Evolutionary conservation across 2,329 filamentous ascomycete genomes (phyloP).

Genomic region (Cercospora beticola): DNA sequence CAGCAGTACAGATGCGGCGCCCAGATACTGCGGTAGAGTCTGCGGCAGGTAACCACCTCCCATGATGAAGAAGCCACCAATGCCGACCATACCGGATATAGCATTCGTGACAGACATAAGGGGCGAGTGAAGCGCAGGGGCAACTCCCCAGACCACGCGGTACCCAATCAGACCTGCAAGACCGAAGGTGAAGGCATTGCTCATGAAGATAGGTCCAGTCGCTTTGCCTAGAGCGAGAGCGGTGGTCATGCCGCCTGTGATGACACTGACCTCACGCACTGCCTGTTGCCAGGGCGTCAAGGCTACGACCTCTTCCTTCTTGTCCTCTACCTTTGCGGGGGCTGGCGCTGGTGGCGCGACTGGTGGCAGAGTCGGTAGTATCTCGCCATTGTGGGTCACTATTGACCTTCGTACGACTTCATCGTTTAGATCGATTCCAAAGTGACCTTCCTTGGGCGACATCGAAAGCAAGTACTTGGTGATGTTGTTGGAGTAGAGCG

Average conservation of each 20-base stretch:
- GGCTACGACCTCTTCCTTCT: constrained; percentile 59
- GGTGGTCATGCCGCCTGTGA: constrained; percentile 76
- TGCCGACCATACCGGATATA: constrained; percentile 84
- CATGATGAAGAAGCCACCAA: constrained; percentile 85
- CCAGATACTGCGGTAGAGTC: constrained; percentile 75
- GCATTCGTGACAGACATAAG: constrained; percentile 93
- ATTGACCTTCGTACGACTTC: constrained; percentile 85
- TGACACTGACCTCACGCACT: constrained; percentile 68
- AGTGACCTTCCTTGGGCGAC: constrained; percentile 72
- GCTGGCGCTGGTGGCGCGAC: constrained; percentile 58
- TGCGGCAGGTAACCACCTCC: constrained; percentile 76
- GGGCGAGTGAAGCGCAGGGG: constrained; percentile 79
- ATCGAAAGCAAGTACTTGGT: constrained; percentile 85
- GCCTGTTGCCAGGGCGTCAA: constrained; percentile 81
- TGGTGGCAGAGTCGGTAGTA: constrained; percentile 73
- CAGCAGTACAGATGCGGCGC: constrained; percentile 75
- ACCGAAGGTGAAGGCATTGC: constrained; percentile 80
- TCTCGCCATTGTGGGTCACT: constrained; percentile 73
- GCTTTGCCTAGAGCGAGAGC: constrained; percentile 75
- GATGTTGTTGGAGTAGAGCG: constrained; percentile 90
- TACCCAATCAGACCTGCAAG: constrained; percentile 85
- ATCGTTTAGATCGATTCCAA: constrained; percentile 76
- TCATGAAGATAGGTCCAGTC: constrained; percentile 82
- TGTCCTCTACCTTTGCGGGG: constrained; percentile 52
- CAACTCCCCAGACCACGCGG: constrained; percentile 82